Base-by-base conservation (phyloP, 805 yeast species). In the Wickerhamiella alocasiicola region DNA sequence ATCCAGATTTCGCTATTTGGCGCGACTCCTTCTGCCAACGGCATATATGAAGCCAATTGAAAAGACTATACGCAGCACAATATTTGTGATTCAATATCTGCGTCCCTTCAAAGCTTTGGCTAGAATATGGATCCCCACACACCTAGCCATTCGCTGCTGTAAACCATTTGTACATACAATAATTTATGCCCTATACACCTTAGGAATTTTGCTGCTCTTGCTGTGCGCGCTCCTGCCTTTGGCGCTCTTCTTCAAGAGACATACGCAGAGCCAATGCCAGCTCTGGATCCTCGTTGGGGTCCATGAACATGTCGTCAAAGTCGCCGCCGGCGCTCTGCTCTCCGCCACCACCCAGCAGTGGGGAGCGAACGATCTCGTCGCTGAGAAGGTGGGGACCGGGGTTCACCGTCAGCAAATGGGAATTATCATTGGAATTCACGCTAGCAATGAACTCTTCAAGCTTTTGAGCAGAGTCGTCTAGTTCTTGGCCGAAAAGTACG, bases 231-330 rank as follows among this genome's bases (percentile, higher is more conserved):
- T 82, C 94, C 56, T 84, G 95, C 64, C 97, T 76, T 39, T 82
- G 78, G 53, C 79, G 81, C 58, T 88, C 97, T 56, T 91, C 98
- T 56, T 91, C 97, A 54, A 91, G 68, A 0, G 97, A 88, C 60
- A 91, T 68, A 57, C 97, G 76, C 54, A 91, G 72, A 1, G 97
- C 98, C 68, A 91, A 69, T 0, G 97, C 98, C 56, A 91, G 72
- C 62, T 91, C 98, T 24, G 97, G 97, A 54, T 91, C 98, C 76
- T 84, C 80, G 49, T 77, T 76, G 24, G 95, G 88, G 61, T 88
- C 97, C 29, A 73, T 74, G 23, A 37, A 37, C 41, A 37, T 37
- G 19, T 37, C 35, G 39, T 78, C 80, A 54, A 78, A 70, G 37
- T 65, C 71, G 44, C 66, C 70, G 36, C 53, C 53, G 20, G 66